These are phyloP conservation scores for Huntiella decipiens DNA, from an alignment of 2,329 filamentous ascomycete species.

Conservation along the genomic window DNA sequence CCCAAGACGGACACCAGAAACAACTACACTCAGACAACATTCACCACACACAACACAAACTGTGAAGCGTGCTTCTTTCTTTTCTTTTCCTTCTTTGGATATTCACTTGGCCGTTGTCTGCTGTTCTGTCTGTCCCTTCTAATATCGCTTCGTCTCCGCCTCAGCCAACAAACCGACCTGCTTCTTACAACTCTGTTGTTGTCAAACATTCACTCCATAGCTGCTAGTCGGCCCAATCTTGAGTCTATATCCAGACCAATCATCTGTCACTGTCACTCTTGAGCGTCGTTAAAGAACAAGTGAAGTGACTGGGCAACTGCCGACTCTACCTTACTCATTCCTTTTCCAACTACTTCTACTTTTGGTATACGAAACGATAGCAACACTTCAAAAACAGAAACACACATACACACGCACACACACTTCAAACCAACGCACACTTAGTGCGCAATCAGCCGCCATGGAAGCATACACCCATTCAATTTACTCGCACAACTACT, in stretches of 20 bases:
- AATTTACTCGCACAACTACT: constrained; percentile 4
- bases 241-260: no score
- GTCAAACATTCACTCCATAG: constrained; percentile 9
- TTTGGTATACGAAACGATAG: background rate
- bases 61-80: background rate
- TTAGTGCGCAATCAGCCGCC: background rate
- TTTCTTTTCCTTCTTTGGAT: background rate
- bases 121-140: background rate
- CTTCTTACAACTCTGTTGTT: background rate
- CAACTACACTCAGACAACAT: background rate
- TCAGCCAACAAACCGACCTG: background rate
- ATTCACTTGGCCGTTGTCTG: background rate
- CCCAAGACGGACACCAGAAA: background rate
- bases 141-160: background rate
- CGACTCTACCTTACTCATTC: constrained; percentile 11
- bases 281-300: background rate
- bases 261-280: no score
- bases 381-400: background rate
- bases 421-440: no score
- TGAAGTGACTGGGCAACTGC: constrained; percentile 6
- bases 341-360: constrained; percentile 3
- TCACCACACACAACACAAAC: background rate
- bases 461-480: constrained; percentile 1
- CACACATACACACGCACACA: background rate
- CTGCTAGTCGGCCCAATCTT: no score